These are phyloP conservation scores for Collybiopsis luxurians DNA, from an alignment of 768 basidiomycete genomes.

Conservation along the genomic window DNA sequence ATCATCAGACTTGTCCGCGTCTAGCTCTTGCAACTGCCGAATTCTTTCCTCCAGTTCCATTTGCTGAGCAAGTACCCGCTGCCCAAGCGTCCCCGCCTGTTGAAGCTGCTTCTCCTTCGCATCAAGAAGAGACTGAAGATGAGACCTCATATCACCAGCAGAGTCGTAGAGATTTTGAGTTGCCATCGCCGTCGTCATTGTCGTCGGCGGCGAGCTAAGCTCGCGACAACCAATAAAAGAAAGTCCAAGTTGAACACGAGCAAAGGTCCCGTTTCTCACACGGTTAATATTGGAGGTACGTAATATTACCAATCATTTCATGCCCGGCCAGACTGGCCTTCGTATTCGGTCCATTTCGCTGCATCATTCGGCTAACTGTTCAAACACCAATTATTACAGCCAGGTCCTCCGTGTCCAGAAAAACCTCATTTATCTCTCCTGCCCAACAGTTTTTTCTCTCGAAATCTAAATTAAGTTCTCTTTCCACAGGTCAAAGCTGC, in stretches of 20 bases:
- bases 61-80: conserved; percentile 90
- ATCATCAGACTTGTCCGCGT: conserved; percentile 60
- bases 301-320: no score
- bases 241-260: neutral
- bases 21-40: conserved; percentile 71
- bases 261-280: neutral
- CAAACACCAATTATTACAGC: no score
- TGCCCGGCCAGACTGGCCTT: no score
- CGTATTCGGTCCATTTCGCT: no score
- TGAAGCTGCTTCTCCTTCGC: conserved; percentile 91
- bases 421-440: no score
- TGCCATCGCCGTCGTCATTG: conserved; percentile 8
- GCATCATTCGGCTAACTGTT: no score
- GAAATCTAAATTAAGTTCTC: no score
- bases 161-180: conserved; percentile 15
- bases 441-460: no score
- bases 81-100: conserved; percentile 88
- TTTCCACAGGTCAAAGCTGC: conserved; percentile 3
- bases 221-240: conserved; percentile 1
- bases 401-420: no score
- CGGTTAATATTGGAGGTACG: no score
- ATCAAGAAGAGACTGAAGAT: conserved; percentile 73
- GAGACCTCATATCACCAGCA: conserved; percentile 58
- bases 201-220: neutral
- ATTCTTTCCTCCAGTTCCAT: conserved; percentile 91